Base-by-base conservation (phyloP, 2,329 filamentous ascomycete species). In the Calonectria pseudoturangicola region DNA sequence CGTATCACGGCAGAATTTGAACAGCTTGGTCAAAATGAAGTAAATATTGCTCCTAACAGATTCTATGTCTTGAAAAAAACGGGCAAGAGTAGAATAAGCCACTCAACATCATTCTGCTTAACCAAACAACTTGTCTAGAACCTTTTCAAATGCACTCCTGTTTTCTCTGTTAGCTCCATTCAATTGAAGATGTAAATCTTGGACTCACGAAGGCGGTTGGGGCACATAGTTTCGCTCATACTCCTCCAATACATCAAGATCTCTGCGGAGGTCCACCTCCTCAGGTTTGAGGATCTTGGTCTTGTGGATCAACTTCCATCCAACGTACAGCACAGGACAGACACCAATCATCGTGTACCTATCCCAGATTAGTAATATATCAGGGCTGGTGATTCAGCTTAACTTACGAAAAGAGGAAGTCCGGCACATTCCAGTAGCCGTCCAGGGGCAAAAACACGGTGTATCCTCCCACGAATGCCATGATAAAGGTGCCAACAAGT, bases 391-490 rank as follows among this genome's bases (percentile, higher is more conserved):
- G 65, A 3, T 18, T 18, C 0, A 66, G n/a, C 7, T 36, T n/a
- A 25, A 85, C 88, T 86, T 77, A 91, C 83, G 92, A 93, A 82
- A 95, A 95, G 33, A 96, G 83, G 81, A 96, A 97, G 8, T 89
- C 91, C 8, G 92, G 88, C 0, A 93, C 81, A 72, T 91, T 88
- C 94, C 93, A 96, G 5, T 88, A 87, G 0, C 89, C 86, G 0
- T 84, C 80, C 1, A 84, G 25, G 0, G 93, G 92, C 56, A 96
- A 81, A 78, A 96, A 97, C 1, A 96, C 93, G 0, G 92, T 89
- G 74, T 95, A 96, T 0, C 94, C 94, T 10, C 93, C 91, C 1
- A 95, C 91, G 76, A 96, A 91, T 0, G 92, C 89, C 92, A 96
- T 95, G 74, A 93, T 82, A 62, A 90, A 89, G 1, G 92, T 93